Conservation (phyloP, 768 basidiomycete species). For the Termitomyces sp. region DNA sequence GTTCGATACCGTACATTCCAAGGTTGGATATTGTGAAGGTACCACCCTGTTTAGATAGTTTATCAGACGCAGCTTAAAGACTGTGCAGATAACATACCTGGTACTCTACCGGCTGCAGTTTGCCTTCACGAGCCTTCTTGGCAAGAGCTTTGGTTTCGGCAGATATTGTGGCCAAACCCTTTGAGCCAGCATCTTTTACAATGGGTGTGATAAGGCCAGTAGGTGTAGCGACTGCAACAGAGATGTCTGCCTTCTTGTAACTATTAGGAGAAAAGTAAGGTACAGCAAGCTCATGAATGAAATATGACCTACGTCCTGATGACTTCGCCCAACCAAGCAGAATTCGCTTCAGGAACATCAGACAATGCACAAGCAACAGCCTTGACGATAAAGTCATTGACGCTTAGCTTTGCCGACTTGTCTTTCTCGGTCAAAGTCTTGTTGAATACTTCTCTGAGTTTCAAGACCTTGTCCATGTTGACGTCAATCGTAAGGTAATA, state of each 20-base stretch:
- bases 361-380: slow-evolving; percentile 84
- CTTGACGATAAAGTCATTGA: slow-evolving; percentile 98
- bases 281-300: not conserved
- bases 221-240: slow-evolving; percentile 93
- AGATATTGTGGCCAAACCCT: slow-evolving; percentile 91
- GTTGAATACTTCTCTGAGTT: slow-evolving; percentile 96
- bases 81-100: slow-evolving; percentile 47
- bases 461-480: slow-evolving; percentile 94
- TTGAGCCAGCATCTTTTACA: slow-evolving; percentile 85
- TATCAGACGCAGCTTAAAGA: not conserved
- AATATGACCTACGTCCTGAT: slow-evolving; percentile 79
- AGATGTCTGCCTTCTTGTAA: slow-evolving; percentile 97
- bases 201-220: slow-evolving; percentile 97
- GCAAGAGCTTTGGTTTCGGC: slow-evolving; percentile 89
- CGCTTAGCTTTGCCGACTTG: slow-evolving; percentile 88
- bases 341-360: slow-evolving; percentile 97
- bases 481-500: slow-evolving; percentile 95
- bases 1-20: slow-evolving; percentile 93
- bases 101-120: slow-evolving; percentile 92
- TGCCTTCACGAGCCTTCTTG: slow-evolving; percentile 94
- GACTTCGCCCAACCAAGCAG: slow-evolving; percentile 93
- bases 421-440: slow-evolving; percentile 79
- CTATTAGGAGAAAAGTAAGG: slow-evolving; percentile 27
- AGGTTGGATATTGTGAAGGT: slow-evolving; percentile 99
- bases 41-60: slow-evolving; percentile 59